These are phyloP conservation scores for Lachancea sp. DNA, from an alignment of 805 yeast species.

Conservation along the genomic window DNA sequence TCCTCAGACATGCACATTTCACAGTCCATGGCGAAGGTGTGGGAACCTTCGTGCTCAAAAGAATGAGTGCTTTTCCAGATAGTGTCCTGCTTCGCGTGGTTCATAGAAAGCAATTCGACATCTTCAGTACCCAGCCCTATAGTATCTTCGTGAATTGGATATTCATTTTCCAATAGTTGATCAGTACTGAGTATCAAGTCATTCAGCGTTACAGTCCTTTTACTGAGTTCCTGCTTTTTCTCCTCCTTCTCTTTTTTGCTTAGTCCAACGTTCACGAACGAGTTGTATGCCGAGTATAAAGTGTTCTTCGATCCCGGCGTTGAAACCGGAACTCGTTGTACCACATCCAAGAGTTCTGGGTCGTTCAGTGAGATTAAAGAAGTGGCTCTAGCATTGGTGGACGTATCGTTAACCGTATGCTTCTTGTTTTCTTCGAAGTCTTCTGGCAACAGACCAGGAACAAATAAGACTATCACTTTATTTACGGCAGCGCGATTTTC, in stretches of 20 bases:
- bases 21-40: conserved; percentile 80
- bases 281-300: conserved; percentile 46
- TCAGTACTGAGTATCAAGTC: conserved; percentile 49
- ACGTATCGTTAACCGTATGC: conserved; percentile 11
- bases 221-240: conserved; percentile 28
- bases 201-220: conserved; percentile 37
- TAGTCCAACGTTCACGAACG: conserved; percentile 52
- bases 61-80: conserved; percentile 48
- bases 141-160: conserved; percentile 53
- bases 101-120: conserved; percentile 13
- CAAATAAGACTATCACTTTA: conserved; percentile 52
- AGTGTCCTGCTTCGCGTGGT: conserved; percentile 4
- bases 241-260: conserved; percentile 49
- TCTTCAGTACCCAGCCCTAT: conserved; percentile 14
- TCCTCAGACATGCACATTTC: conserved; percentile 73
- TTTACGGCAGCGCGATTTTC: conserved; percentile 42
- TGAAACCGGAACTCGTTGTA: conserved; percentile 39
- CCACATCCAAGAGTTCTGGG: background rate
- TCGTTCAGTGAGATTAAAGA: conserved; percentile 10
- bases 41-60: conserved; percentile 53
- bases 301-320: conserved; percentile 64
- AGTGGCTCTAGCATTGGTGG: conserved; percentile 9
- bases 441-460: conserved; percentile 54
- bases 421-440: conserved; percentile 37
- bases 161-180: conserved; percentile 44